These are phyloP conservation scores for Leccinum incarnatum DNA, from an alignment of 768 basidiomycete genomes.

Conservation along the genomic window DNA sequence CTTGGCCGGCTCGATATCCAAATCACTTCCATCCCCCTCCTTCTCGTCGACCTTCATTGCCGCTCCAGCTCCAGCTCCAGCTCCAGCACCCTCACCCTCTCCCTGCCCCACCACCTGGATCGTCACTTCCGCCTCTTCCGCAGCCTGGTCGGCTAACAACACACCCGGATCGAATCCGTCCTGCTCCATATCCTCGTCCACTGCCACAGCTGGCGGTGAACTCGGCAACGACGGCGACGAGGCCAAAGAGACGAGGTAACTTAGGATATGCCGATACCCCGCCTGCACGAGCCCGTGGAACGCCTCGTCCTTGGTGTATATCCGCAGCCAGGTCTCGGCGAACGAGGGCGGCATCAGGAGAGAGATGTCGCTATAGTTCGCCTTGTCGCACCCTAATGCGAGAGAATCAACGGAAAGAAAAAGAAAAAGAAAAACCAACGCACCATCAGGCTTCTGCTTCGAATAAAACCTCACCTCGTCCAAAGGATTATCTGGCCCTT, in stretches of 20 bases:
- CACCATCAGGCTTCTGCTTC: constrained; percentile 59
- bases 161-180: constrained; percentile 17
- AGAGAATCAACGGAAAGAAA: neutral
- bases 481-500: constrained; percentile 67
- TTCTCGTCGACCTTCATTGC: neutral
- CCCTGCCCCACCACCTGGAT: neutral
- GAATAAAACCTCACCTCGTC: constrained; percentile 72
- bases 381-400: constrained; percentile 40
- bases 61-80: neutral
- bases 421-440: constrained; percentile 12
- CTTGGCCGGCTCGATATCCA: constrained; percentile 29
- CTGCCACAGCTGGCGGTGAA: neutral
- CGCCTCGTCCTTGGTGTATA: constrained; percentile 62
- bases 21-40: constrained; percentile 1
- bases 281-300: constrained; percentile 64
- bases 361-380: constrained; percentile 58
- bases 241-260: constrained; percentile 13
- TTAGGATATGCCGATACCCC: constrained; percentile 54
- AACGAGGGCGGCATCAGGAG: constrained; percentile 62
- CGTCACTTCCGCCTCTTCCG: neutral
- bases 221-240: neutral
- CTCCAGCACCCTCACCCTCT: neutral
- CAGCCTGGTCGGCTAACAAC: neutral
- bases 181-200: neutral
- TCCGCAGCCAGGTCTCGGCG: constrained; percentile 64